Conservation (phyloP, 176 grass and related monocot genomes). For the Cymbopogon citratus region DNA sequence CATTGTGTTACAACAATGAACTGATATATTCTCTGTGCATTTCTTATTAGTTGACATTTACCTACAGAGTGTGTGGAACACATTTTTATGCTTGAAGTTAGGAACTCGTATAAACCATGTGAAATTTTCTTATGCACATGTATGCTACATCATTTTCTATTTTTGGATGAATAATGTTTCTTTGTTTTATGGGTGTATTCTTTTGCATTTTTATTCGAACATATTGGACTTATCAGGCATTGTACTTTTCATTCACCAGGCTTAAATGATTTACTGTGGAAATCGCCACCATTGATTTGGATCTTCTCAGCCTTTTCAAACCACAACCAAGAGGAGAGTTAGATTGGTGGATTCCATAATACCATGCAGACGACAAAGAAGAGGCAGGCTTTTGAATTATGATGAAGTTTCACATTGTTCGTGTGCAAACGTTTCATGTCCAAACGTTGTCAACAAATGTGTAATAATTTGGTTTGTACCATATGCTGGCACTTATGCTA, state of each 20-base stretch:
- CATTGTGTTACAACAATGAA: no score
- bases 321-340: background rate
- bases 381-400: background rate
- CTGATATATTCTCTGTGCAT: background rate
- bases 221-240: background rate
- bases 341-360: no score
- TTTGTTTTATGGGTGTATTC: background rate
- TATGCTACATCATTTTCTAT: background rate
- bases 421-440: background rate
- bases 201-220: background rate
- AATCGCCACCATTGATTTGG: background rate
- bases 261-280: background rate
- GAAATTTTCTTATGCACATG: background rate
- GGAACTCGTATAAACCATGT: background rate
- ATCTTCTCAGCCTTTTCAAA: background rate
- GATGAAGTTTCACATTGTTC: background rate
- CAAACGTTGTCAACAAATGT: background rate
- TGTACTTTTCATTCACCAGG: background rate
- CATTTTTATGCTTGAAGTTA: background rate
- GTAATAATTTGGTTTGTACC: background rate
- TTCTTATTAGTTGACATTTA: background rate
- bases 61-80: background rate
- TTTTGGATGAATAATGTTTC: background rate
- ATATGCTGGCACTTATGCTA: background rate
- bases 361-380: background rate